Evolutionary conservation across 805 yeast genomes (phyloP).

Genomic region (Torulaspora indica): DNA sequence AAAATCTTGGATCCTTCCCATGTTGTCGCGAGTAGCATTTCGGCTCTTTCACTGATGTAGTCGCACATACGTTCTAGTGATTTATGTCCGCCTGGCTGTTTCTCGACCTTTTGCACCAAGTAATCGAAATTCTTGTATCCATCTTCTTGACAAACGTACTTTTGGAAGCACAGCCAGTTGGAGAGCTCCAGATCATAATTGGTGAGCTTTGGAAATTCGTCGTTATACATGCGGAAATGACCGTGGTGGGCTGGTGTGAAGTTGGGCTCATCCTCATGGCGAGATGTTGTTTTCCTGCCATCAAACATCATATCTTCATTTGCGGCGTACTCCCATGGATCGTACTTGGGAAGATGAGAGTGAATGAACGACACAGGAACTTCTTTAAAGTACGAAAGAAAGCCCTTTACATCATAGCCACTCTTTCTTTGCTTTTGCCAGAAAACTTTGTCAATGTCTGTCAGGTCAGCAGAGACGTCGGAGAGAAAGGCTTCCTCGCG

Average conservation of each 20-base stretch:
- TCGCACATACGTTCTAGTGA: conserved; percentile 15
- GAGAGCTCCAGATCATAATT: conserved; percentile 29
- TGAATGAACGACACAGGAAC: conserved; percentile 37
- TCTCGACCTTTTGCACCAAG: conserved; percentile 9
- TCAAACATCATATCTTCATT: conserved; percentile 20
- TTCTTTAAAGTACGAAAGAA: conserved; percentile 9
- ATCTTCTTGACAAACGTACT: conserved; percentile 13
- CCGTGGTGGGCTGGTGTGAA: conserved; percentile 13
- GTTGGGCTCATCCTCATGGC: conserved; percentile 13
- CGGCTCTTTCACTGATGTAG: conserved; percentile 18
- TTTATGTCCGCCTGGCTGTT: conserved; percentile 10
- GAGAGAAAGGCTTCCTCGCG: conserved; percentile 8
- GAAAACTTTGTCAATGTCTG: conserved; percentile 9
- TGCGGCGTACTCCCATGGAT: conserved; percentile 32
- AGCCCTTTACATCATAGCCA: conserved; percentile 6
- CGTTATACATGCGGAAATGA: conserved; percentile 17
- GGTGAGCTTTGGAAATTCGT: conserved; percentile 15
- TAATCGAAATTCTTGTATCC: conserved; percentile 19
- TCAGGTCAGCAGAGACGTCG: background rate
- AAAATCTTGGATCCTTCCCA: conserved; percentile 13
- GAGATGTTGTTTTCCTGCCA: conserved; percentile 11
- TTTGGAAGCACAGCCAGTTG: conserved; percentile 16
- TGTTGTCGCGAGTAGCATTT: conserved; percentile 13
- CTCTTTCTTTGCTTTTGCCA: conserved; percentile 8
- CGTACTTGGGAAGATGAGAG: conserved; percentile 40